Conservation (phyloP, 257 asterid species). For the Nicotiana obtusifolia region DNA sequence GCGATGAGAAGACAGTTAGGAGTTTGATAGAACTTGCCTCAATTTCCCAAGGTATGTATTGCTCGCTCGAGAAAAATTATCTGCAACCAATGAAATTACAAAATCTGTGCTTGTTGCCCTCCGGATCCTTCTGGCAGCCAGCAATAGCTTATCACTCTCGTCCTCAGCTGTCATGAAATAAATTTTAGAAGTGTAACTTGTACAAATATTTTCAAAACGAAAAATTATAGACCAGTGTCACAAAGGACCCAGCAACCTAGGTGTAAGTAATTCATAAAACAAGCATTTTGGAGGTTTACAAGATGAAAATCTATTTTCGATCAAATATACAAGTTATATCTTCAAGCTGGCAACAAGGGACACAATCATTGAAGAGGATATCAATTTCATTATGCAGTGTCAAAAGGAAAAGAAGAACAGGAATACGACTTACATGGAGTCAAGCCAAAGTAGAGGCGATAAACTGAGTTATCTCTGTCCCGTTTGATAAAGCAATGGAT, state of each 20-base stretch:
- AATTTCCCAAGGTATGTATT: conserved; percentile 23
- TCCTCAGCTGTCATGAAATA: conserved; percentile 13
- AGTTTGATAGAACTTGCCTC: conserved; percentile 11
- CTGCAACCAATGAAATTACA: conserved; percentile 25
- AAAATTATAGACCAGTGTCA: background rate
- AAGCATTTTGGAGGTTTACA: background rate
- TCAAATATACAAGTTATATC: background rate
- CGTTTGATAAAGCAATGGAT: conserved; percentile 73
- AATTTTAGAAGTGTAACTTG: background rate
- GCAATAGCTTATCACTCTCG: conserved; percentile 20
- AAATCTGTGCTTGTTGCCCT: conserved; percentile 25
- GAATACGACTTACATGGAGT: conserved; percentile 18
- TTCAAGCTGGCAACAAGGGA: background rate
- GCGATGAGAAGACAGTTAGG: background rate
- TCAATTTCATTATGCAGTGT: background rate
- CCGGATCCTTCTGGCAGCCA: conserved; percentile 30
- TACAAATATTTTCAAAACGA: background rate
- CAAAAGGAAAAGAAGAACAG: background rate
- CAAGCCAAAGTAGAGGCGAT: conserved; percentile 48
- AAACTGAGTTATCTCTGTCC: conserved; percentile 57
- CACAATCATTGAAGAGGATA: background rate
- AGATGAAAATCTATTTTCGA: background rate
- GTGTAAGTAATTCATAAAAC: background rate
- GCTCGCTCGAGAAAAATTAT: conserved; percentile 30
- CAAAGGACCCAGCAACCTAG: background rate